These are phyloP conservation scores for Haplosporangium sp. DNA, from an alignment of 371 early-diverging fungal genomes.

Conservation along the genomic window DNA sequence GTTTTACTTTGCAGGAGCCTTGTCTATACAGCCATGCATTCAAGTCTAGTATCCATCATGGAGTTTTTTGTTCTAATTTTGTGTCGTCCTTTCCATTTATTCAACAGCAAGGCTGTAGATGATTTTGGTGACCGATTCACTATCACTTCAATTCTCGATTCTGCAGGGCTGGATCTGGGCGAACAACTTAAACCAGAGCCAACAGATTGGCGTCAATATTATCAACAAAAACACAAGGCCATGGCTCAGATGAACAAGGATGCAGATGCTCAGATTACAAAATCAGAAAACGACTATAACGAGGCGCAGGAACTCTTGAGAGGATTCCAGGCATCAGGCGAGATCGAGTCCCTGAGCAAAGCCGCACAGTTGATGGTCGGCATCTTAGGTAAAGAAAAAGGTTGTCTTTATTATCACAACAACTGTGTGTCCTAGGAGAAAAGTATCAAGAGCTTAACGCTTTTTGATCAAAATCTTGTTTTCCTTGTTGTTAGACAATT, in stretches of 20 bases:
- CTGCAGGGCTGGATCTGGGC: constrained; percentile 62
- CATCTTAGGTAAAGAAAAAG: constrained; percentile 58
- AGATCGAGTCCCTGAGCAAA: constrained; percentile 57
- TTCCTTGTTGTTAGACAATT: constrained; percentile 53
- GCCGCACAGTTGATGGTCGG: constrained; percentile 66
- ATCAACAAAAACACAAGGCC: constrained; percentile 52
- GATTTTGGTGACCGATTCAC: constrained; percentile 70
- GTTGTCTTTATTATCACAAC: background rate
- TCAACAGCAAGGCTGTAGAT: constrained; percentile 57
- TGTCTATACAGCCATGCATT: background rate
- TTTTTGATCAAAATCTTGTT: background rate
- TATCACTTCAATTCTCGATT: constrained; percentile 58
- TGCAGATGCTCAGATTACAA: constrained; percentile 52
- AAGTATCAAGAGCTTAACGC: background rate
- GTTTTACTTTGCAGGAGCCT: background rate
- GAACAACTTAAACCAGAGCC: constrained; percentile 60
- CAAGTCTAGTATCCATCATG: too few species aligned
- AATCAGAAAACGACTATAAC: constrained; percentile 61
- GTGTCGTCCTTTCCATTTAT: background rate
- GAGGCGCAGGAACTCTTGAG: constrained; percentile 59
- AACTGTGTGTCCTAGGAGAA: background rate
- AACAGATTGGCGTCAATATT: constrained; percentile 59
- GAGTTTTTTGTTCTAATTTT: background rate
- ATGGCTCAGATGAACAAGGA: constrained; percentile 47
- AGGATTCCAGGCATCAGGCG: constrained; percentile 59